These are phyloP conservation scores for Ceriops decandra DNA, from an alignment of 345 rosid species.

Conservation along the genomic window DNA sequence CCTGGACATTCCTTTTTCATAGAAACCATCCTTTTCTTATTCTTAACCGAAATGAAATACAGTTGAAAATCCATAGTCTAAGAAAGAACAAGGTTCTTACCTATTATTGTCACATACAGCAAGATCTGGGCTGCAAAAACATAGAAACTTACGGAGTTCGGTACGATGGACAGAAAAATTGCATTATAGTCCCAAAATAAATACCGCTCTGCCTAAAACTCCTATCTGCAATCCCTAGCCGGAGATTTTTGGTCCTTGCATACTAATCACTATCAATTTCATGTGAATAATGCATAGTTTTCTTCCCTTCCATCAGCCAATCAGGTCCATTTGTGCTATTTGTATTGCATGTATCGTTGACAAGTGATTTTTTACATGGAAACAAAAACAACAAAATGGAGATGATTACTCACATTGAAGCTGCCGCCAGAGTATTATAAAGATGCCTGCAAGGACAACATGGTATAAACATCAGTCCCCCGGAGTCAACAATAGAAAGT, in stretches of 20 bases:
- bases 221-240: background rate
- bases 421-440: no score
- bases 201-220: background rate
- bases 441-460: no score
- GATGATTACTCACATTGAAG: no score
- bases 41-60: background rate
- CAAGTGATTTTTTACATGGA: no score
- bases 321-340: no score
- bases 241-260: background rate
- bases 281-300: no score
- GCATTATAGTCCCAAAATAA: background rate
- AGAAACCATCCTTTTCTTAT: background rate
- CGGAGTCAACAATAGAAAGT: no score
- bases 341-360: no score
- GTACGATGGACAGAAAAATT: background rate
- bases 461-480: no score
- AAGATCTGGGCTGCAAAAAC: background rate
- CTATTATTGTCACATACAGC: background rate
- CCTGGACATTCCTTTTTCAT: background rate
- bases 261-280: background rate
- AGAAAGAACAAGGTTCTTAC: conserved; percentile 10
- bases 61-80: background rate
- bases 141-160: background rate
- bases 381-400: no score
- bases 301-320: no score